These are phyloP conservation scores for Yamadazyma insecticola DNA, from an alignment of 805 yeast species.

Conservation along the genomic window DNA sequence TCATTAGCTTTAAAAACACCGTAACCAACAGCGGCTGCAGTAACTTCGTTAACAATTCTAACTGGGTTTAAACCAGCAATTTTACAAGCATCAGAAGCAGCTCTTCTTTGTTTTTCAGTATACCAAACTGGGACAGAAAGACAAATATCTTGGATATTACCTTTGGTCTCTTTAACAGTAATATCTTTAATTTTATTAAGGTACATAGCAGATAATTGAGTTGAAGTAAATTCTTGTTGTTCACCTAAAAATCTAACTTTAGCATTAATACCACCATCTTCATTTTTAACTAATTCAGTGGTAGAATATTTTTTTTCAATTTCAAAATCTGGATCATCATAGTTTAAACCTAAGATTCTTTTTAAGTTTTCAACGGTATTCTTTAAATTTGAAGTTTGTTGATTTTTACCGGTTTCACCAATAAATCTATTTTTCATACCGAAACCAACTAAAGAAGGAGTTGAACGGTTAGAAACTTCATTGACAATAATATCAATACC, in stretches of 20 bases:
- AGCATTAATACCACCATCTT: constrained; percentile 74
- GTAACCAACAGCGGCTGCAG: constrained; percentile 99
- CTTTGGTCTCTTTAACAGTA: constrained; percentile 77
- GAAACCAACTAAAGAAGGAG: constrained; percentile 89
- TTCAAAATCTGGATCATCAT: constrained; percentile 70
- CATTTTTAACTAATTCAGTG: constrained; percentile 62
- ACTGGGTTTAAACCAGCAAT: constrained; percentile 98
- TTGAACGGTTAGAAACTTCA: constrained; percentile 96
- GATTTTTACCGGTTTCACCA: constrained; percentile 95
- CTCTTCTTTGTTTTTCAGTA: constrained; percentile 94
- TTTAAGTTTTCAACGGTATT: constrained; percentile 94
- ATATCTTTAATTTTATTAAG: constrained; percentile 83
- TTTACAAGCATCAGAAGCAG: constrained; percentile 89
- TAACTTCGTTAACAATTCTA: constrained; percentile 93
- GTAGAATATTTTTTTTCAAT: constrained; percentile 73
- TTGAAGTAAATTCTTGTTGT: constrained; percentile 72
- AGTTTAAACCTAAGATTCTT: constrained; percentile 81
- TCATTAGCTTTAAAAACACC: constrained; percentile 95
- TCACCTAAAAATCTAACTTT: constrained; percentile 82
- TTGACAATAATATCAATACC: constrained; percentile 98
- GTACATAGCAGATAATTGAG: constrained; percentile 94
- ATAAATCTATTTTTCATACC: constrained; percentile 84
- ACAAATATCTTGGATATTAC: constrained; percentile 79
- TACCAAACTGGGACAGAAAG: constrained; percentile 97
- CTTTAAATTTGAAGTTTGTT: constrained; percentile 93